Percentiles rank a stretch among this genome's conserved stretches.
These are phyloP conservation scores for Kwoniella bestiolae DNA, from an alignment of 768 basidiomycete species.

Conservation along the genomic window DNA sequence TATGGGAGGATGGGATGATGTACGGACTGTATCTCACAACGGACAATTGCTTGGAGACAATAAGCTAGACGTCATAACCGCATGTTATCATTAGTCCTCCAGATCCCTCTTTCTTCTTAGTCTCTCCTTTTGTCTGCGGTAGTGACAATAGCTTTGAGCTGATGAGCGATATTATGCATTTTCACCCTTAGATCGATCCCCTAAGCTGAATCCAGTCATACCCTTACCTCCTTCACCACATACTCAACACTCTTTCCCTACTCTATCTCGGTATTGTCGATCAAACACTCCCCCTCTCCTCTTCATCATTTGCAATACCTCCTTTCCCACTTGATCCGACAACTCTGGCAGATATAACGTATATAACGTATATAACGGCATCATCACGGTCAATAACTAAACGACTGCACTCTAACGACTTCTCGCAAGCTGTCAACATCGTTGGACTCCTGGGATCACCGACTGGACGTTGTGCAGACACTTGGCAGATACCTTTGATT, in stretches of 20 bases:
- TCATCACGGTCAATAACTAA: not conserved
- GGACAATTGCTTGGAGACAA: not conserved
- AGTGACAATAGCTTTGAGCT: not conserved
- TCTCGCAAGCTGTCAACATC: not conserved
- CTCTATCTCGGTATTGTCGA: not conserved
- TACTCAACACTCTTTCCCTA: not conserved
- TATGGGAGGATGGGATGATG: not conserved
- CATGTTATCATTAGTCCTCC: not conserved
- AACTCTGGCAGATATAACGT: not conserved
- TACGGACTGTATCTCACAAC: not conserved
- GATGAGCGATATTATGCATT: not conserved
- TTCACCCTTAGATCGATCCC: not conserved
- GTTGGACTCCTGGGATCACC: no score
- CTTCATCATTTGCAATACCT: not conserved
- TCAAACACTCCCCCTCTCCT: conserved; percentile 13
- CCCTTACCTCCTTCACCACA: not conserved
- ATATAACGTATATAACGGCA: not conserved
- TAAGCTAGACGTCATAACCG: no score
- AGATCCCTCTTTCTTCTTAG: not conserved
- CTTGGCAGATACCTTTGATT: no score
- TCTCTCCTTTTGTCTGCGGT: no score
- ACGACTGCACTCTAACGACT: no score
- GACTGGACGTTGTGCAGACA: no score
- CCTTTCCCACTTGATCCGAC: not conserved
- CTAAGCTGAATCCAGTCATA: not conserved